These are phyloP conservation scores for Gynandropsis gynandra DNA, from an alignment of 345 rosid species.

Conservation along the genomic window DNA sequence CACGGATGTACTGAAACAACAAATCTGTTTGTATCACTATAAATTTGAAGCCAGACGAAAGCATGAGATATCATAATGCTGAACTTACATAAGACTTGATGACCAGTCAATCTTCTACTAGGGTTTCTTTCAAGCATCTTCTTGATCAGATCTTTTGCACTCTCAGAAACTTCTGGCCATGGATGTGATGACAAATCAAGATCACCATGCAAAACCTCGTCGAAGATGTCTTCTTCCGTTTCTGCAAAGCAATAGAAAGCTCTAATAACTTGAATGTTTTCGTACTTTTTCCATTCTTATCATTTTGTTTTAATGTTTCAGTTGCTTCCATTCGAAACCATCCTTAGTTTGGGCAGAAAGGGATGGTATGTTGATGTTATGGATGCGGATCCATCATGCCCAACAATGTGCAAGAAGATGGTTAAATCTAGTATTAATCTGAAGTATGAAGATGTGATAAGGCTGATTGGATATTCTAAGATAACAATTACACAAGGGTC, in stretches of 20 bases:
- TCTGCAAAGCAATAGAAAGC: constrained; percentile 30
- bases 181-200: constrained; percentile 80
- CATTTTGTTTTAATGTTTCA: no score
- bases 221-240: constrained; percentile 69
- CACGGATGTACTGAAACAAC: constrained; percentile 71
- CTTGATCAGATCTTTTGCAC: constrained; percentile 75
- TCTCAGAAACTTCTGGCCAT: constrained; percentile 76
- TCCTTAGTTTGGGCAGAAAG: no score
- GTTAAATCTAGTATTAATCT: no score
- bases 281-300: no score
- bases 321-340: no score
- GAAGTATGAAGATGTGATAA: no score
- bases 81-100: constrained; percentile 70
- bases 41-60: neutral
- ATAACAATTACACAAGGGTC: no score
- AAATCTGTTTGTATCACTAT: neutral
- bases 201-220: constrained; percentile 67
- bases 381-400: no score
- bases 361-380: no score
- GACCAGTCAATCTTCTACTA: constrained; percentile 53
- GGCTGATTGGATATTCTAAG: no score
- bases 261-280: no score
- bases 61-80: neutral
- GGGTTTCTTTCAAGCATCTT: constrained; percentile 74
- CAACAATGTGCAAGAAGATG: no score